Evolutionary conservation across 1,284 basidiomycete genomes (phyloP).

Genomic region (Marasmius oreades): DNA sequence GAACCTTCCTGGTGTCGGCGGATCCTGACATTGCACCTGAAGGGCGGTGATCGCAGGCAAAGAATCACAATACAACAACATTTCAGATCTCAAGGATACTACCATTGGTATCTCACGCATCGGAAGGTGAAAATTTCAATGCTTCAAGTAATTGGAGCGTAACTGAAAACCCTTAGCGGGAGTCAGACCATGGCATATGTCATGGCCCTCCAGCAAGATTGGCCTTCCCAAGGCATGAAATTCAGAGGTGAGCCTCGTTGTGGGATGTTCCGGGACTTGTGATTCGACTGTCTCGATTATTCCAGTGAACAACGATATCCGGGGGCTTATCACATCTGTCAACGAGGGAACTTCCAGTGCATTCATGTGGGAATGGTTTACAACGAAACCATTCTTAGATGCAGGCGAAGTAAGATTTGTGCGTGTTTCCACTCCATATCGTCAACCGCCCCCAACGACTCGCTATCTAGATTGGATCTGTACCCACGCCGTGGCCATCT

Average conservation of each 20-base stretch:
- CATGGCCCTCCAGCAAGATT: constrained; percentile 85
- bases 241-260: constrained; percentile 61
- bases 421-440: constrained; percentile 25
- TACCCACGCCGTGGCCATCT: constrained; percentile 94
- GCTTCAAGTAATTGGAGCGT: background rate
- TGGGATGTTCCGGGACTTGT: background rate
- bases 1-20: background rate
- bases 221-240: constrained; percentile 67
- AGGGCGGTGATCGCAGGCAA: constrained; percentile 94
- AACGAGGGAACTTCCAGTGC: constrained; percentile 82
- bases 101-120: constrained; percentile 88
- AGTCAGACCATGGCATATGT: constrained; percentile 95
- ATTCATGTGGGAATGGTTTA: constrained; percentile 98
- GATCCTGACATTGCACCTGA: background rate
- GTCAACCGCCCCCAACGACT: background rate
- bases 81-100: constrained; percentile 77
- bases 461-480: constrained; percentile 70
- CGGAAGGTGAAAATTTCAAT: constrained; percentile 55
- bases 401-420: constrained; percentile 82
- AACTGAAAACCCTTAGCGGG: constrained; percentile 46
- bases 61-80: constrained; percentile 65
- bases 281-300: background rate
- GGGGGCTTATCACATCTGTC: constrained; percentile 85
- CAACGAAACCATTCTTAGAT: constrained; percentile 91
- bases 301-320: constrained; percentile 86